These are phyloP conservation scores for Tuber calosporum DNA, from an alignment of 495 filamentous ascomycete species.

Conservation along the genomic window DNA sequence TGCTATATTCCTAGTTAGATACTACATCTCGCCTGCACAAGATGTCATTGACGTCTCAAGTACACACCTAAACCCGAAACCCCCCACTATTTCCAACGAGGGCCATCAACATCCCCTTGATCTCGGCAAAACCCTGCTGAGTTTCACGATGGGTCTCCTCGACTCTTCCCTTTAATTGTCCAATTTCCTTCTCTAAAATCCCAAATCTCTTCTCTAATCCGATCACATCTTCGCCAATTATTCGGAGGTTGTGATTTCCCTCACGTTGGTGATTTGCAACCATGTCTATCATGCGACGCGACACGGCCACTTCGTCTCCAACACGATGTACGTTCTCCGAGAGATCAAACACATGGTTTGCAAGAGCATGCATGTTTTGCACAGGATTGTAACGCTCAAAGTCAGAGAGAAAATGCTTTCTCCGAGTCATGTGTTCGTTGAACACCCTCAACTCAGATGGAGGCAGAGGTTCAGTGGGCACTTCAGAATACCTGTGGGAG, in stretches of 20 bases:
- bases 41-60: background rate
- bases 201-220: conserved; percentile 1
- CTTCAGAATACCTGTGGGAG: conserved; percentile 30
- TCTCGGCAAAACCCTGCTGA: conserved; percentile 33
- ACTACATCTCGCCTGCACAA: background rate
- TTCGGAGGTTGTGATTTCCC: conserved; percentile 16
- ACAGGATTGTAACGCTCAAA: conserved; percentile 38
- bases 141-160: conserved; percentile 29
- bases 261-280: conserved; percentile 21
- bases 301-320: conserved; percentile 22
- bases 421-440: conserved; percentile 37
- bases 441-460: conserved; percentile 25
- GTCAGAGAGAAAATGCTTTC: conserved; percentile 36
- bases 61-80: conserved; percentile 32
- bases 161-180: conserved; percentile 17
- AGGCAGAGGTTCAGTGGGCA: conserved; percentile 33
- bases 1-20: conserved; percentile 17
- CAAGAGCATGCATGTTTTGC: conserved; percentile 39
- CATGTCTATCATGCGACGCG: conserved; percentile 29
- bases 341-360: conserved; percentile 39
- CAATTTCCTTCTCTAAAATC: conserved; percentile 23
- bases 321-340: conserved; percentile 30
- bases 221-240: conserved; percentile 27
- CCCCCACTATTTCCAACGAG: conserved; percentile 11
- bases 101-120: conserved; percentile 33